Percentiles rank a stretch among this genome's conserved stretches.
phyloP scores from a whole-genome alignment of 2,329 filamentous ascomycete species.

The Apiospora saccharicola region DNA sequence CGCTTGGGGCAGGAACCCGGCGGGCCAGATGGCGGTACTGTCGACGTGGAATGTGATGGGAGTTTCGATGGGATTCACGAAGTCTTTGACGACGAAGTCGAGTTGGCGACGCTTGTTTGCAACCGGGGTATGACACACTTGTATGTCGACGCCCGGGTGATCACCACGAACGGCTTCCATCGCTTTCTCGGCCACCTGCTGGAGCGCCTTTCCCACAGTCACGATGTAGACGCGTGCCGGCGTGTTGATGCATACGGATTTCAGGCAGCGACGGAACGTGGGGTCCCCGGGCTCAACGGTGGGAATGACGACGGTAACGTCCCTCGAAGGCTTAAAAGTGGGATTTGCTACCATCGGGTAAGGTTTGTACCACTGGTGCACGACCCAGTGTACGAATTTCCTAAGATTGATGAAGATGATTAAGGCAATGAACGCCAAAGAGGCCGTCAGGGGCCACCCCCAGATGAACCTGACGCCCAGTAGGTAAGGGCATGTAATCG shows the following conservation, averaged over 20 bases:
- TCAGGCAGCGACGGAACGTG: slow-evolving; percentile 52
- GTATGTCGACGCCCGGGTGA: slow-evolving; percentile 36
- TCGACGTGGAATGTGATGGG: slow-evolving; percentile 56
- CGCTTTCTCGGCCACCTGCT: slow-evolving; percentile 28
- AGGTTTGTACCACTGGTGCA: slow-evolving; percentile 40
- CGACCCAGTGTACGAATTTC: slow-evolving; percentile 44
- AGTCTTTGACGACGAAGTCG: slow-evolving; percentile 49
- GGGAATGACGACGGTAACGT: slow-evolving; percentile 60
- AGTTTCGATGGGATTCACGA: no score
- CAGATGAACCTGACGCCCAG: neutral
- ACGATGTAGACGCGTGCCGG: slow-evolving; percentile 53
- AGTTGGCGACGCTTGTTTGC: slow-evolving; percentile 60
- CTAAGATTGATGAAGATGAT: slow-evolving; percentile 42
- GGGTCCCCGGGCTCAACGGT: slow-evolving; percentile 53
- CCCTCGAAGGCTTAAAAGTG: slow-evolving; percentile 39
- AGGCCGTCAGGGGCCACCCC: neutral
- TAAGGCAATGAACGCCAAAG: slow-evolving; percentile 33
- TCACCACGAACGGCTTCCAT: slow-evolving; percentile 27
- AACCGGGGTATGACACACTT: slow-evolving; percentile 40
- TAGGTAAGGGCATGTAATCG: neutral
- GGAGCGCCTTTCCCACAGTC: slow-evolving; percentile 48
- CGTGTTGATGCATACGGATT: slow-evolving; percentile 47
- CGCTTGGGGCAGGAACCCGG: slow-evolving; percentile 48
- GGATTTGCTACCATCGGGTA: neutral
- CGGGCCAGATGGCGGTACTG: slow-evolving; percentile 49